Base-by-base conservation (phyloP, 345 rosid species). In the Nasturtium officinale region DNA sequence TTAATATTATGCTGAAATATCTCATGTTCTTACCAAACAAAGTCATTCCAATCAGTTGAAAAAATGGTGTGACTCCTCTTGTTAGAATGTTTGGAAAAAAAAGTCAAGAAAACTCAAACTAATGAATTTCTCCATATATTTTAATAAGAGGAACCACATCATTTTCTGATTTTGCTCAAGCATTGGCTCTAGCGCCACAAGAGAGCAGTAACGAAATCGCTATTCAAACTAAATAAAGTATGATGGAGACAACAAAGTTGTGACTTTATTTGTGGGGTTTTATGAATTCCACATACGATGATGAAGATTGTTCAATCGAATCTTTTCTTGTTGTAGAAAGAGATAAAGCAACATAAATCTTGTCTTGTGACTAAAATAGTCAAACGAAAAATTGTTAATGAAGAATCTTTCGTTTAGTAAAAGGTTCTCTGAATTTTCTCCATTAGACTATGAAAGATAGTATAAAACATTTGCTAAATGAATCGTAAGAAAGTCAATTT, bases 61-160 rank as follows among this genome's bases (percentile, higher is more conserved):
- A 77, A 57, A 85, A 83, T 77, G 91, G 88, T 63, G 77, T 90
- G 53, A 90, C 93, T 71, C 96, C 90, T 20, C 57, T 50, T 66
- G 90, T 61, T 48, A 82, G 72, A 71, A 90, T 88, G 93, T 65
- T 75, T 35, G 42, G 3, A 84, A 84, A 53, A 69, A 79, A 54
- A 79, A 5, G 78, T 75, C 60, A 62, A 68, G 45, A 83, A 51
- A 65, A 81, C 55, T 59, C 84, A 78, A 69, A 64, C 78, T 48
- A 65, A 71, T 29, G 38, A 80, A 21, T 23, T 58, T 58, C 57
- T 23, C 16, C 25, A 23, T 2, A 23, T 2, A 23, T 23, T 23
- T 23, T 23, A 23, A 23, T 23, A 23, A 1, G 25, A 23, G 25
- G 25, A 23, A 2, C 25, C 25, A 23, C 25, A 23, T 23, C 25